Evolutionary conservation across 768 basidiomycete genomes (phyloP), one percentile per base, ranked within the genome.

Genomic region (Lactarius pseudohatsudake): DNA sequence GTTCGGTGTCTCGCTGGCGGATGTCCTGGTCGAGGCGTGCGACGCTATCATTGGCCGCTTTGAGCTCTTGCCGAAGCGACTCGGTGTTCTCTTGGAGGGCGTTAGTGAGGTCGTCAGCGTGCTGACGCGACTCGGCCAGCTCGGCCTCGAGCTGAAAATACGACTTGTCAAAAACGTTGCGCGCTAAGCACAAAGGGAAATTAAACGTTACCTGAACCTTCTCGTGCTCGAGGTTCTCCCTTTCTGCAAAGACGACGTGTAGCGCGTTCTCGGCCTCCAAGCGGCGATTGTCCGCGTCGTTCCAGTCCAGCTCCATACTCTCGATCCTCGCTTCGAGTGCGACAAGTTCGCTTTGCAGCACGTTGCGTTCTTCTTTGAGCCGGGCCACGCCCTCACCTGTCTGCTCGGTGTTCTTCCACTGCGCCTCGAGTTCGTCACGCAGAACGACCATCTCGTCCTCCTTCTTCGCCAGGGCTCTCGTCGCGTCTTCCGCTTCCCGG

Each of bases 331-430:
- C 59, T 38, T 70, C 71, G 32, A 72, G 71, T 38, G 70, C 71
- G 16, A 73, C 76, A 22, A 74, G 64, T 63, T 77, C 75, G 2
- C 50, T 69, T 38, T 75, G 67, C 36, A 76, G 63, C 53, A 68
- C 72, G 36, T 77, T 74, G 58, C 73, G 71, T 64, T 78, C 76
- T 28, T 65, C 69, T 67, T 71, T 69, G 41, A 85, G 73, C 36
- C 73, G 74, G 40, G 78, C 73, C 10, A 84, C 77, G 70, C 77
- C 79, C 69, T 86, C 86, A n/a, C 78, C 76, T 16, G 78, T 75
- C 65, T 78, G 78, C 76, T 90, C 88, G 9, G 88, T 85, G 64
- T 85, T 78, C 40, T 79, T 77, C 89, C 89, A 91, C 75, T 91
- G 89, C 11, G 85, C 84, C 71, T 91, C 86, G 38, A 91, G 74